phyloP scores from a whole-genome alignment of 305 asterid species.

The Fraxinus xanthoxyloides region DNA sequence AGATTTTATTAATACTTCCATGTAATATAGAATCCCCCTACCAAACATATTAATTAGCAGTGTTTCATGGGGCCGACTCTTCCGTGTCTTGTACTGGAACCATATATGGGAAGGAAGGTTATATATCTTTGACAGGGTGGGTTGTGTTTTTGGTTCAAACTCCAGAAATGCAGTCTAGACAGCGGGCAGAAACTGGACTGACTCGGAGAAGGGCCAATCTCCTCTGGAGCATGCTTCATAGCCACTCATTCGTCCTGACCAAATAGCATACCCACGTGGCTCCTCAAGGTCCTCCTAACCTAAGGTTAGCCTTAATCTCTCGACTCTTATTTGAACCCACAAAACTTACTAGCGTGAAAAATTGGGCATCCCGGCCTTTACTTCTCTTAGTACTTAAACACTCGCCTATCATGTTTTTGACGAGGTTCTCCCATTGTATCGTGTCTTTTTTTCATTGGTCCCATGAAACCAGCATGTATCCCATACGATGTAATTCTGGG shows the following conservation, averaged over 20 bases:
- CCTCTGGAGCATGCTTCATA: too few relatives aligned
- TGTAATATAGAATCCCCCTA: background rate
- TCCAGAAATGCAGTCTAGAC: background rate
- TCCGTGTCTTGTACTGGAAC: background rate
- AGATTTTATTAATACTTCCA: background rate
- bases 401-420: background rate
- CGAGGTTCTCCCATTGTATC: background rate
- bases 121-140: background rate
- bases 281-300: background rate
- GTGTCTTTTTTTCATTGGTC: background rate
- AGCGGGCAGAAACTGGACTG: background rate
- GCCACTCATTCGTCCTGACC: too few relatives aligned
- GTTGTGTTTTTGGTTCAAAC: background rate
- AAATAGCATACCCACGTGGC: too few relatives aligned
- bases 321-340: background rate
- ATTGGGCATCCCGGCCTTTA: too few relatives aligned
- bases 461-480: background rate
- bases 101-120: background rate
- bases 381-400: background rate
- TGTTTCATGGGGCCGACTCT: background rate
- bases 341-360: background rate
- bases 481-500: background rate
- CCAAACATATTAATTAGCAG: background rate
- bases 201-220: background rate
- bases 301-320: background rate